Evolutionary conservation across 192 early-diverging fungal species (phyloP).

Genomic region (Mortierella claussenii): DNA sequence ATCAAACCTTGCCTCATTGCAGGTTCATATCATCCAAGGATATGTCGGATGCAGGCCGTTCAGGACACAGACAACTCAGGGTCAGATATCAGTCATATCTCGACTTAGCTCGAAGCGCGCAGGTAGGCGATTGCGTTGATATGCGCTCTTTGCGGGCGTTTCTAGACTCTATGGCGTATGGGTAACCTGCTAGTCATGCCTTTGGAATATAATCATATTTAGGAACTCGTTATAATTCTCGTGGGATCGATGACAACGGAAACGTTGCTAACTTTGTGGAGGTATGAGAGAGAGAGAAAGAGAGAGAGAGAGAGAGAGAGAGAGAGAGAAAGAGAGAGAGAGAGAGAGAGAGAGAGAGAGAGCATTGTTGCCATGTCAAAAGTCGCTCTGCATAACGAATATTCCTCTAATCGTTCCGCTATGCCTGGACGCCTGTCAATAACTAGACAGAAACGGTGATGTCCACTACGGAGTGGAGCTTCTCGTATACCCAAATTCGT

Average conservation of each 20-base stretch:
- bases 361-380: no score
- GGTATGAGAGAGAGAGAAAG: constrained; percentile 53
- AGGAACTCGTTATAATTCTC: constrained; percentile 93
- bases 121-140: constrained; percentile 31
- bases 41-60: constrained; percentile 70
- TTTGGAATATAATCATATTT: no score
- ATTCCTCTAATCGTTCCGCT: background rate
- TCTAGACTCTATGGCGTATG: no score
- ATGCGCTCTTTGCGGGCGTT: no score
- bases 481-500: constrained; percentile 86
- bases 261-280: constrained; percentile 99
- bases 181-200: no score
- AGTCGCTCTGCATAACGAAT: background rate
- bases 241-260: constrained; percentile 97
- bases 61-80: constrained; percentile 46
- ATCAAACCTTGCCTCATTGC: no score
- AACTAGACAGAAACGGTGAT: constrained; percentile 89
- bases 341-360: no score
- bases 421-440: no score
- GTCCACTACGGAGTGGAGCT: constrained; percentile 61
- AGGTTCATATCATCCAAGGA: constrained; percentile 81
- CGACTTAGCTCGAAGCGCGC: constrained; percentile 82
- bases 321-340: no score
- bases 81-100: constrained; percentile 73
- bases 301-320: no score